Base-by-base conservation (phyloP, 2,329 filamentous ascomycete genomes). In the Fusarium luffae region DNA sequence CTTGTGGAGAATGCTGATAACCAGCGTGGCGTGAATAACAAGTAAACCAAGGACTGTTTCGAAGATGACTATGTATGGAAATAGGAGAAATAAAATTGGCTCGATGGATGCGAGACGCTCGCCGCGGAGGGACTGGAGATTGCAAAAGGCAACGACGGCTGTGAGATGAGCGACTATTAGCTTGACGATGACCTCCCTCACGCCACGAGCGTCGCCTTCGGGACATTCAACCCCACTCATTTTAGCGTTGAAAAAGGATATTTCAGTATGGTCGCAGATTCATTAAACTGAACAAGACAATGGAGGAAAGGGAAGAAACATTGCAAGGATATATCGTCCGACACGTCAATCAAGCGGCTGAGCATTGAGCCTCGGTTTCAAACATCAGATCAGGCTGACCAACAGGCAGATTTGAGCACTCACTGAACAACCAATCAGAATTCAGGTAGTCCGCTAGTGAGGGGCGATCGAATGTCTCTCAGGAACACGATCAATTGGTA, bases 91-190 rank as follows among this genome's bases (percentile, higher is more conserved):
- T 1, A 69, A 5, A 0, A 69, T n/a, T 12, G 66, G 66, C 2
- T 70, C 66, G 4, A 70, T 54, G 1, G 56, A 44, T 30, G 43
- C 40, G 8, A 69, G 66, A 3, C n/a, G 34, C 16, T 69, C 66
- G 8, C 67, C 51, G 14, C 66, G 66, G 0, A 63, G 28, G 3
- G 55, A 62, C 6, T 62, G 56, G 10, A 57, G 41, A 19, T 69
- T 66, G 37, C 66, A 69, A 0, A 70, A 69, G 0, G 66, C 61
- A 4, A 54, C 34, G 6, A 46, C 7, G 0, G 61, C 61, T 2
- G 61, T 67, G 19, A 69, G 11, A 23, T 69, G 66, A 1, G 66
- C 61, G 14, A 69, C 19, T 3, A 67, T 27, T 7, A 69, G 51
- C 11, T 70, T 69, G 4, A 67, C 37, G 2, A 70, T n/a, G 8